A percentile compares a stretch with the other conserved stretches of the same genome.
phyloP scores from a whole-genome alignment of 1,139 yeast genomes.

The Pichia inconspicua region DNA sequence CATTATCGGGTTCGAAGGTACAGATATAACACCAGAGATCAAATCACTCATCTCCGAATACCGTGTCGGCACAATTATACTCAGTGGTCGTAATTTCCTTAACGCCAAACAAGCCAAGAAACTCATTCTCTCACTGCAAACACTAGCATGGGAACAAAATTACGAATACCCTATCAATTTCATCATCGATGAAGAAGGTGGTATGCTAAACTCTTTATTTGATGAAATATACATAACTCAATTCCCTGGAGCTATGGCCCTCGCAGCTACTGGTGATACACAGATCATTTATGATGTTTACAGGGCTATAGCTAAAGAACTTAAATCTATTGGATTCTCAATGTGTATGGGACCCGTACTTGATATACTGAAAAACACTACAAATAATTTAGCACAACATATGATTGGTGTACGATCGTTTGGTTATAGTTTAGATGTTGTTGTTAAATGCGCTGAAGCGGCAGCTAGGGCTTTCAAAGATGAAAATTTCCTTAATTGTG shows the following conservation, averaged over 20 bases:
- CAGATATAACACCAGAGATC: slow-evolving; percentile 50
- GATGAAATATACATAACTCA: slow-evolving; percentile 49
- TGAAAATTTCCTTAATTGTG: slow-evolving; percentile 52
- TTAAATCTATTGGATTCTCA: slow-evolving; percentile 48
- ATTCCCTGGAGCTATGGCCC: slow-evolving; percentile 63
- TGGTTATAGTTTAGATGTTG: slow-evolving; percentile 59
- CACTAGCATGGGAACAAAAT: slow-evolving; percentile 45
- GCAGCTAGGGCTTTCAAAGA: slow-evolving; percentile 51
- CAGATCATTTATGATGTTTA: slow-evolving; percentile 47
- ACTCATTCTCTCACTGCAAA: slow-evolving; percentile 48
- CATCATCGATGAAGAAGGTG: slow-evolving; percentile 42
- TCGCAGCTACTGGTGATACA: slow-evolving; percentile 51
- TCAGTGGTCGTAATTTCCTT: slow-evolving; percentile 47
- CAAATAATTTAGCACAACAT: slow-evolving; percentile 38
- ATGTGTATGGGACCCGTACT: slow-evolving; percentile 59
- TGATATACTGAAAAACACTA: slow-evolving; percentile 53
- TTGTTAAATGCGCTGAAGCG: slow-evolving; percentile 46
- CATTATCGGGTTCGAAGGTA: slow-evolving; percentile 59
- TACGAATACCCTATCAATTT: slow-evolving; percentile 47
- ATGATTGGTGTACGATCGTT: slow-evolving; percentile 56
- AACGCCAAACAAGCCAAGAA: slow-evolving; percentile 47
- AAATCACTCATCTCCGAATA: slow-evolving; percentile 46
- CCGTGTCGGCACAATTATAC: slow-evolving; percentile 49
- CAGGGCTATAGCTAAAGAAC: slow-evolving; percentile 49
- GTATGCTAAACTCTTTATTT: slow-evolving; percentile 50